A percentile compares a stretch with the other conserved stretches of the same genome.
These are phyloP conservation scores for Paramecium primaurelia DNA, from an alignment of 73 alveolate species.

Conservation along the genomic window DNA sequence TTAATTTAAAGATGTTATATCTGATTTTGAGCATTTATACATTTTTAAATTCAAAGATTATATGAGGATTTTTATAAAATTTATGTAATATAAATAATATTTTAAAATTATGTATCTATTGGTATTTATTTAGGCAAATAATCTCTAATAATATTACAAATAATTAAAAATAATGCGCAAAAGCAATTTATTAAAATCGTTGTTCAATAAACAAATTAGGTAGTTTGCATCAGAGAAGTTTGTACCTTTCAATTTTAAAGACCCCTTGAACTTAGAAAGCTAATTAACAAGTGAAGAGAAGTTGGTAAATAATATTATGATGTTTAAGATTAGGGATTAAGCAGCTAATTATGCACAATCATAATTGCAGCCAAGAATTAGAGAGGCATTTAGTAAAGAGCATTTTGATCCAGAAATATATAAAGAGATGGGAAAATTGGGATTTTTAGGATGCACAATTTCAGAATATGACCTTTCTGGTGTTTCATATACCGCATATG, in stretches of 20 bases:
- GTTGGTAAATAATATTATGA: background rate
- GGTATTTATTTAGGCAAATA: background rate
- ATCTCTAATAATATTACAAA: background rate
- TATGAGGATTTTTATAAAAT: no score
- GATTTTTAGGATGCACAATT: conserved; percentile 82
- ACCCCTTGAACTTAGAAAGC: conserved; percentile 43
- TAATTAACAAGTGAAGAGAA: conserved; percentile 48
- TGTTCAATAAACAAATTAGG: background rate
- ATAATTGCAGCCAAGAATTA: conserved; percentile 69
- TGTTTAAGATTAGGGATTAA: conserved; percentile 64
- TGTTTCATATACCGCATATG: conserved; percentile 87
- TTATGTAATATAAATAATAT: background rate
- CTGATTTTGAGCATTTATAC: background rate
- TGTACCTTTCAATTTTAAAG: conserved; percentile 24
- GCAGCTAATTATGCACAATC: conserved; percentile 75
- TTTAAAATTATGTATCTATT: background rate
- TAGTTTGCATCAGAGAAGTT: conserved; percentile 34
- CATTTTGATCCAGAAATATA: conserved; percentile 68
- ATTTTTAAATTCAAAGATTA: no score
- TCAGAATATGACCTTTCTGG: conserved; percentile 89
- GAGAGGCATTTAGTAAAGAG: conserved; percentile 72
- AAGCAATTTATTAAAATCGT: background rate
- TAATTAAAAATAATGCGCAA: background rate
- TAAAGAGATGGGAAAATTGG: conserved; percentile 79
- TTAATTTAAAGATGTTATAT: no score